Base-by-base conservation (phyloP, 2,329 filamentous ascomycete genomes). In the Daldinia eschscholtzii region DNA sequence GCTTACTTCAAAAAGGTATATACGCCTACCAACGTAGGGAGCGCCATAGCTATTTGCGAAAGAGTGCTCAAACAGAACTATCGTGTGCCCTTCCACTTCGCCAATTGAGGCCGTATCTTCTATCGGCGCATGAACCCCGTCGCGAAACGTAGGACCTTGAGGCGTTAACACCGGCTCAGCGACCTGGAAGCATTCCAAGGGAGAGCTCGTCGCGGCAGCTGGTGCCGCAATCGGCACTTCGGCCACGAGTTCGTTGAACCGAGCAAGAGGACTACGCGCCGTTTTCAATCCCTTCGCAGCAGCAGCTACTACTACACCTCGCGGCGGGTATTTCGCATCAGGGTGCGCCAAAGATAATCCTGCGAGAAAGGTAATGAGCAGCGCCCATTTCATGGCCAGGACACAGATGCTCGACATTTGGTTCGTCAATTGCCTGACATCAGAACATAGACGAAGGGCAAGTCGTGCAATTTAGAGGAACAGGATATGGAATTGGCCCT, bases 41-140 rank as follows among this genome's bases (percentile, higher is more conserved):
- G 84, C 77, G n/a, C 89, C 90, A 77, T 94, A 94, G 70, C 91
- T 94, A 70, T 82, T 87, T 10, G 83, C 91, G 82, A 95, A 95
- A 0, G 86, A 85, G 79, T 93, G 85, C 2, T 89, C 81, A 87
- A 94, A 92, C 62, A 95, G 79, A n/a, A 86, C 79, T 42, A 88
- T 76, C 48, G 86, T 80, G 76, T 86, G 89, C 73, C 39, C 72
- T 46, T 72, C 72, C 50, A 70, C 63, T 26, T 44, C 61, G 13
- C 57, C 65, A 58, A 64, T 60, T 42, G 71, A 67, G 7, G 55
- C 50, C 61, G 61, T 60, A 28, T 70, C 76, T 70, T 70, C 75
- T 59, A 67, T 71, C 61, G 67, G 72, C 33, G 66, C 76, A 67
- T 58, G 78, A 79, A 64, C 70, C 58, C 80, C 74, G 72, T 82